Base-by-base conservation (phyloP, 2,329 filamentous ascomycete genomes). In the Rhinocladiella similis region DNA sequence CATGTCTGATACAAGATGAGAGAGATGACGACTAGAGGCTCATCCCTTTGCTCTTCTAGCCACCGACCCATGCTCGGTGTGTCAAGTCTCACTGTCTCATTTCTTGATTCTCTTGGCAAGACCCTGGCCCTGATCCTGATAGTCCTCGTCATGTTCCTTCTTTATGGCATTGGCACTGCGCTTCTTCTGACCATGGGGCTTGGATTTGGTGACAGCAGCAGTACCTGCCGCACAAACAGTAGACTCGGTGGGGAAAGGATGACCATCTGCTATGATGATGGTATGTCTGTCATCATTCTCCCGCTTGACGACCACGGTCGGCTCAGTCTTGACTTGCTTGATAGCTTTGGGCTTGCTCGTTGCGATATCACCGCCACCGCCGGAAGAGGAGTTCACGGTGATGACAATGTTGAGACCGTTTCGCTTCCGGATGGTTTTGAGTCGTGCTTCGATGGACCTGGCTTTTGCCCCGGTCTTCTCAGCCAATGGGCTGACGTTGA, bases 351-450 rank as follows among this genome's bases (percentile, higher is more conserved):
- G 18, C 5, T 12, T 16, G 43, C 25, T 4, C 20, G 20, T 18
- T 5, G 22, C 22, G 10, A 5, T 13, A 16, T 10, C 35, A 41
- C 38, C 14, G 7, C 18, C 47, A 27, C 12, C 9, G 14, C 48
- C 53, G 13, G 19, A 12, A 33, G 51, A 19, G 3, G 33, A 35
- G 3, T 25, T 20, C 12, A 49, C 59, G 12, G 59, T 56, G n/a
- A 52, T 56, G 35, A 54, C 10, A 36, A 61, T 53, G 42, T 61
- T 61, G 12, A 61, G 50, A 4, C 33, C n/a, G 19, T 61, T 56
- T 14, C 56, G 45, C 36, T 59, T 59, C 47, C 58, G 59, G 50
- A 61, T 61, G 18, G 45, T 47, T n/a, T 47, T 19, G 13, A 61
- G 53, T 1, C 56, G 48, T n/a, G 56, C 54, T 16, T 48, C 18